phyloP scores from a whole-genome alignment of 2,329 filamentous ascomycete genomes.

The Microsporum ferrugineum region DNA sequence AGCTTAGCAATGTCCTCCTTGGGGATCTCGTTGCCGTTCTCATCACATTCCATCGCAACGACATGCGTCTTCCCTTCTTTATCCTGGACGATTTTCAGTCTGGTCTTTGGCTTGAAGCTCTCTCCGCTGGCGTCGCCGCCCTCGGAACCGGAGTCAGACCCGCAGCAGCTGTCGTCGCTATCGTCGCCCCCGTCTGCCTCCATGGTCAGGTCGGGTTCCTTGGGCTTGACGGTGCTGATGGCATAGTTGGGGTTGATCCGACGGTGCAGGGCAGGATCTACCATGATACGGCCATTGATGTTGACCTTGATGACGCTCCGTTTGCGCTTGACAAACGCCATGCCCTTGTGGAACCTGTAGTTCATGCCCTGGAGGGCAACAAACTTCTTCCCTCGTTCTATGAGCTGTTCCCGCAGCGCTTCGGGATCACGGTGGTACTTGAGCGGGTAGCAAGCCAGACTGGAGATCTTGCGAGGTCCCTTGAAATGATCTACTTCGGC shows the following conservation, averaged over 20 bases:
- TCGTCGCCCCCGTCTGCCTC: conserved; percentile 36
- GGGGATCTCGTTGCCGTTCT: conserved; percentile 44
- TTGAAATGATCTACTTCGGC: conserved; percentile 65
- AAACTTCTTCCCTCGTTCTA: conserved; percentile 76
- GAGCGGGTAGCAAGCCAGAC: conserved; percentile 63
- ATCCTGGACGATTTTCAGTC: conserved; percentile 45
- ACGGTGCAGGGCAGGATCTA: conserved; percentile 71
- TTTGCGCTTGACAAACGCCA: conserved; percentile 77
- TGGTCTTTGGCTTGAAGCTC: conserved; percentile 27
- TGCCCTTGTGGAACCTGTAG: conserved; percentile 70
- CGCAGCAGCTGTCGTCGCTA: conserved; percentile 32
- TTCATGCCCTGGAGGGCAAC: conserved; percentile 69
- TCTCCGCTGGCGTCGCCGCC: conserved; percentile 22
- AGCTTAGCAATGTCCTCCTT: conserved; percentile 49
- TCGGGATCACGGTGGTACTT: conserved; percentile 65
- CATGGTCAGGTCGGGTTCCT: conserved; percentile 50
- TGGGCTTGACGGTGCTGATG: conserved; percentile 60
- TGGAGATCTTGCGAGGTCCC: conserved; percentile 71
- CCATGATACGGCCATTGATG: conserved; percentile 77
- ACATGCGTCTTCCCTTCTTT: conserved; percentile 42
- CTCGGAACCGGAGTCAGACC: conserved; percentile 16
- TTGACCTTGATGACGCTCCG: conserved; percentile 65
- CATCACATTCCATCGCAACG: conserved; percentile 46
- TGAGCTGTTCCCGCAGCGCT: conserved; percentile 52
- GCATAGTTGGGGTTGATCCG: conserved; percentile 79